Conservation (phyloP, 163 green algal genomes). For the Prototheca wickerhamii region DNA sequence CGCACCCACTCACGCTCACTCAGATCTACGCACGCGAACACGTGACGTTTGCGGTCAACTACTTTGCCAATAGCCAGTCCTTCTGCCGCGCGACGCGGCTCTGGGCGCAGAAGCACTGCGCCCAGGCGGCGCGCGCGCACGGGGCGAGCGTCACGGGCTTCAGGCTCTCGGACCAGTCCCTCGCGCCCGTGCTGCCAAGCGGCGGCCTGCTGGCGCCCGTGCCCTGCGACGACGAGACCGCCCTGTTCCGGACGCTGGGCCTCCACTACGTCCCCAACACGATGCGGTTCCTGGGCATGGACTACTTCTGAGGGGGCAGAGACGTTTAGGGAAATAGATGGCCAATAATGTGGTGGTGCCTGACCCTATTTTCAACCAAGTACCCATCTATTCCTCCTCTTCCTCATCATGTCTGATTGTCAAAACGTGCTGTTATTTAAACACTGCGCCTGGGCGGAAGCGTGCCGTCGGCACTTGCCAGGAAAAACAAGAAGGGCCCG, state of each 20-base stretch:
- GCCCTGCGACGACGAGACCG: conserved; percentile 39
- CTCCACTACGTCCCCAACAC: conserved; percentile 53
- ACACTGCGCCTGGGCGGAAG: too few relatives aligned
- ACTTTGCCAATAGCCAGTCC: conserved; percentile 46
- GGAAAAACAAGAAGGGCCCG: too few relatives aligned
- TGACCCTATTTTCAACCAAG: too few relatives aligned
- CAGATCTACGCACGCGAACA: conserved; percentile 14
- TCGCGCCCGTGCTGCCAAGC: conserved; percentile 3
- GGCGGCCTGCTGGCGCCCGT: neutral
- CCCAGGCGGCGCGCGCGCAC: neutral
- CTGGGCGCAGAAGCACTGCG: conserved; percentile 20
- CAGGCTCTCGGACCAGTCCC: conserved; percentile 27
- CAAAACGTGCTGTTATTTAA: too few relatives aligned
- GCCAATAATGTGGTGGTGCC: too few relatives aligned
- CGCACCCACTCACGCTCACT: too few relatives aligned
- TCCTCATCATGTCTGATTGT: too few relatives aligned
- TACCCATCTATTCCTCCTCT: too few relatives aligned
- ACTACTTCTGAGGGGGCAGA: neutral
- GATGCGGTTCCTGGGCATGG: conserved; percentile 35
- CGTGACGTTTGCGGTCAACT: conserved; percentile 39
- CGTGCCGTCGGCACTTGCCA: too few relatives aligned
- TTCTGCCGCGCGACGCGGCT: conserved; percentile 50
- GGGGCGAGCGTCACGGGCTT: conserved; percentile 20
- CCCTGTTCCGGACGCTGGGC: conserved; percentile 50
- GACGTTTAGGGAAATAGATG: too few relatives aligned